These are phyloP conservation scores for Alternaria solani DNA, from an alignment of 2,329 filamentous ascomycete genomes.

Conservation along the genomic window DNA sequence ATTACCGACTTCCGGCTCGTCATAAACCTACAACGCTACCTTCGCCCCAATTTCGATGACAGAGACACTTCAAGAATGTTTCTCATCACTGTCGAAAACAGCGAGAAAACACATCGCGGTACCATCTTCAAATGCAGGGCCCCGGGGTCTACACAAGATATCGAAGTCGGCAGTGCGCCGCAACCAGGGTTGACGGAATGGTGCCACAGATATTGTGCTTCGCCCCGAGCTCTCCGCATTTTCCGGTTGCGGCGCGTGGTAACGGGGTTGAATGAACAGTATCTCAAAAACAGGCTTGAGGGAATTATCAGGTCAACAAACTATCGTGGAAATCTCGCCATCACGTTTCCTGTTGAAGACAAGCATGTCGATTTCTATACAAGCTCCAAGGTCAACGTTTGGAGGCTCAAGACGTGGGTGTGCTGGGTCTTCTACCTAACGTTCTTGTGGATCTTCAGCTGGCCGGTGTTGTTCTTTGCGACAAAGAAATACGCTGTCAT, in stretches of 20 bases:
- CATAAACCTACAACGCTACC: constrained; percentile 43
- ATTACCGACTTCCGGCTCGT: constrained; percentile 51
- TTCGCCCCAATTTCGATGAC: constrained; percentile 31
- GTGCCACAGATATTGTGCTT: constrained; percentile 73
- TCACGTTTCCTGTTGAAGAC: constrained; percentile 68
- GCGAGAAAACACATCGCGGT: constrained; percentile 70
- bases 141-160: constrained; percentile 55
- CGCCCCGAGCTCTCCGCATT: constrained; percentile 64
- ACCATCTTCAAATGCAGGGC: constrained; percentile 64
- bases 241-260: constrained; percentile 58
- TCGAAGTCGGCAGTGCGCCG: constrained; percentile 56
- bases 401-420: constrained; percentile 71
- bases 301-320: constrained; percentile 69
- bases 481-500: constrained; percentile 74
- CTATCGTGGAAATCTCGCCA: constrained; percentile 68
- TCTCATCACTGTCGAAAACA: constrained; percentile 61
- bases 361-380: constrained; percentile 70
- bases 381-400: constrained; percentile 67
- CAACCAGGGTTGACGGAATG: constrained; percentile 63
- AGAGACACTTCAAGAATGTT: constrained; percentile 35
- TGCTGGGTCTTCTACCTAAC: constrained; percentile 71
- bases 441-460: constrained; percentile 73
- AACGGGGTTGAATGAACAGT: constrained; percentile 67
- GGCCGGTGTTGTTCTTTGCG: constrained; percentile 73
- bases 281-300: constrained; percentile 62